Evolutionary conservation across 345 rosid species (phyloP), one percentile per base, ranked within the genome.

Genomic region (Excoecaria cochinchinensis): DNA sequence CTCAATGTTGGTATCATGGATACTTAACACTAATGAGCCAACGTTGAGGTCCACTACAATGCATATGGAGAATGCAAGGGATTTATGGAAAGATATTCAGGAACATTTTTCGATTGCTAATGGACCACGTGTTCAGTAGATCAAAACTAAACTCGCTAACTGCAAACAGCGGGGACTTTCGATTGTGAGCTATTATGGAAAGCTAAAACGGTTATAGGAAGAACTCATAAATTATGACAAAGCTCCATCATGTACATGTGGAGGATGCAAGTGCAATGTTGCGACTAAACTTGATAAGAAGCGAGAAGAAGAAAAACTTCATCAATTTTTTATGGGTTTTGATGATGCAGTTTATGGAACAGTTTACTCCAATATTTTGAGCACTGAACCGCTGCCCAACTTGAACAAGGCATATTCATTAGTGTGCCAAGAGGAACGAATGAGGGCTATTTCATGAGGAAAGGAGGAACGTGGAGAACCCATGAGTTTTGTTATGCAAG

Each of bases 101-200:
- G 50, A 71, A 38, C 8, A 63, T 55, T 71, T 71, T 71, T 50
- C 65, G 15, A 21, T 71, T 16, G 51, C 36, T 5, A 71, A 71
- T 39, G 74, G 52, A 4, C 62, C 51, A 17, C 36, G 51, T 4
- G 31, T 71, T 9, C 50, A 55, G 1, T 63, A 71, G 55, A 60
- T 56, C 1, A 38, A n/a, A 38, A 3, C 31, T 3, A 50, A 71
- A 19, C 22, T 71, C 4, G 65, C 48, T 24, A 17, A 56, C 4
- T 69, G 72, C 42, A 69, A 56, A 6, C 74, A 71, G 5, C 21
- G 10, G 5, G 22, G 62, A 36, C 12, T 14, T 14, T 5, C 64
- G 6, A 53, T 53, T 1, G 51, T 56, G 22, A 8, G 8, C 9
- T 69, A 71, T 36, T 71, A 53, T 42, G 38, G 36, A 25, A 25